These are phyloP conservation scores for Vanrija sp. DNA, from an alignment of 1,284 basidiomycete genomes.

Conservation along the genomic window DNA sequence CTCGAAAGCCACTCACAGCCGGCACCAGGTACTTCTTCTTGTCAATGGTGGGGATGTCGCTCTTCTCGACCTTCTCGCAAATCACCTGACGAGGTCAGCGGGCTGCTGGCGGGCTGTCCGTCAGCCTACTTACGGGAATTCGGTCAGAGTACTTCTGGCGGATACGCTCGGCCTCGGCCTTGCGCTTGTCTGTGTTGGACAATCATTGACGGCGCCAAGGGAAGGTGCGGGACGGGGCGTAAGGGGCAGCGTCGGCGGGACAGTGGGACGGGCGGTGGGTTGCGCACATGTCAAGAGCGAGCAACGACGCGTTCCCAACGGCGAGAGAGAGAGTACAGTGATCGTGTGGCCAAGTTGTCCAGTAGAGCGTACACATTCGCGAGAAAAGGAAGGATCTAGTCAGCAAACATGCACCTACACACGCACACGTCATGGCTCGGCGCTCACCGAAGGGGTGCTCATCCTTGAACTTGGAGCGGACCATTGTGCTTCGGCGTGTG, in stretches of 20 bases:
- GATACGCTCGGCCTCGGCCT: conserved; percentile 89
- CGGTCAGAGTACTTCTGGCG: conserved; percentile 98
- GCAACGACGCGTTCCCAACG: not conserved
- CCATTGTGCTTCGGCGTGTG: conserved; percentile 46
- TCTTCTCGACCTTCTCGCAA: conserved; percentile 98
- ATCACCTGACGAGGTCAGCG: conserved; percentile 68
- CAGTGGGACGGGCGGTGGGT: not conserved
- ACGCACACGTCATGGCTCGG: conserved; percentile 6
- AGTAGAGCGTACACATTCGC: not conserved
- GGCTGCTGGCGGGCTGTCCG: not conserved
- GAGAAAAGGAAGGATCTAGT: not conserved
- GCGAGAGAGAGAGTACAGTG: not conserved
- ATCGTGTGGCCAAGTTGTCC: not conserved
- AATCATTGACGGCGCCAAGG: not conserved
- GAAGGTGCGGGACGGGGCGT: not conserved
- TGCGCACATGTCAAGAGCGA: not conserved
- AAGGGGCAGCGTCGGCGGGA: not conserved
- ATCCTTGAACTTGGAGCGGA: conserved; percentile 99
- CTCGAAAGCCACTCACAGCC: conserved; percentile 57
- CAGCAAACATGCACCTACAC: not conserved
- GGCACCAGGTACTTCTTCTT: conserved; percentile 99
- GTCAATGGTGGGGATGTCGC: conserved; percentile 98
- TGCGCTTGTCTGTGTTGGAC: conserved; percentile 78
- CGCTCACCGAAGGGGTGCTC: conserved; percentile 94
- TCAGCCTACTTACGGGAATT: conserved; percentile 72